Base-by-base conservation (phyloP, 2,329 filamentous ascomycete species). In the Anthostomella pinea region DNA sequence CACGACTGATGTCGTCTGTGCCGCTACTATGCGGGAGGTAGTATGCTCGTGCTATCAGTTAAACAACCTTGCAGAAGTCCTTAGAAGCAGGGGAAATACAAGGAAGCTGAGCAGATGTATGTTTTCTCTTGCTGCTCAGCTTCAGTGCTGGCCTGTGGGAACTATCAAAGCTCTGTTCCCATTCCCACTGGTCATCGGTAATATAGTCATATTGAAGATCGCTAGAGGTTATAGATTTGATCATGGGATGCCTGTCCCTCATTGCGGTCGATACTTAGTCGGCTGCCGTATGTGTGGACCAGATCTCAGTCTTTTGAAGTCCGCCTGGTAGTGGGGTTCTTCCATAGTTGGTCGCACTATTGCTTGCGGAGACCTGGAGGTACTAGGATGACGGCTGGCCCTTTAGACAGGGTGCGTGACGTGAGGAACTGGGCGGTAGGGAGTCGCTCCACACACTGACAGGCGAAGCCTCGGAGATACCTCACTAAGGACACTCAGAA, bases 341-440 rank as follows among this genome's bases (percentile, higher is more conserved):
- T 27, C 8, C 25, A 27, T 11, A 27, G 25, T 13, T 27, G 25
- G 8, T 27, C 25, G 14, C 13, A 27, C 25, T 13, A 27, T 13
- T 27, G 25, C 25, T 27, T 14, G 13, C 25, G 25, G 25, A 27
- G 25, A 13, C 25, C 25, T 7, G 25, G 25, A 7, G 25, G 25
- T 13, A 27, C 25, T 6, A 27, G 25, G 25, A 27, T 27, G 6
- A 27, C 13, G 25, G 25, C 25, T 6, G 25, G 25, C 14, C 25
- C 25, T 13, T 13, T 27, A 6, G 25, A 13, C 6, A 27, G 14
- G 13, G 25, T 27, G 25, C 13, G 9, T 13, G 25, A 27, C 25
- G 8, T 14, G 25, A 27, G 8, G 13, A 27, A 13, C 13, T 29
- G 27, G 27, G 27, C 27, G 27, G 27, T 29, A 29, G 27, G 27